Conservation (phyloP, 2,329 filamentous ascomycete genomes). For the Cercospora berteroae region DNA sequence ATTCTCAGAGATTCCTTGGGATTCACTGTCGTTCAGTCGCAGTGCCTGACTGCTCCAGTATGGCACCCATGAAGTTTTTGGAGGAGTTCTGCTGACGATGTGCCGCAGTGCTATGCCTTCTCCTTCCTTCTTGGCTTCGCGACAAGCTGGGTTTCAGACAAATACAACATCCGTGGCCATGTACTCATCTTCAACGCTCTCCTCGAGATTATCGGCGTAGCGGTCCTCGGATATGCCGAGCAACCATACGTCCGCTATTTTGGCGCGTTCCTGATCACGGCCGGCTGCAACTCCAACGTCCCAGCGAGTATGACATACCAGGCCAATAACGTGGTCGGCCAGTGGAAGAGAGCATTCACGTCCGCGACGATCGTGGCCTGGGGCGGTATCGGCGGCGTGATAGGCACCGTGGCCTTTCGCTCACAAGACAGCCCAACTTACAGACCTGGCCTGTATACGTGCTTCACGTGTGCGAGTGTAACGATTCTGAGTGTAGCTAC, state of each 20-base stretch:
- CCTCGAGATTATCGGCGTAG: conserved; percentile 62
- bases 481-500: conserved; percentile 10
- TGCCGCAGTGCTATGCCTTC: conserved; percentile 12
- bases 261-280: conserved; percentile 70
- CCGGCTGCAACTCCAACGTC: conserved; percentile 71
- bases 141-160: conserved; percentile 5
- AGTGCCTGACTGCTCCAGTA: conserved; percentile 66
- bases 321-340: conserved; percentile 82
- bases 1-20: conserved; percentile 65
- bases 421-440: conserved; percentile 13
- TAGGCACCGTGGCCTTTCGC: conserved; percentile 69
- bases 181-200: conserved; percentile 65
- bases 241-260: conserved; percentile 62
- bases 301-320: conserved; percentile 76
- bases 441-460: conserved; percentile 11
- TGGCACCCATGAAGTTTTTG: not conserved
- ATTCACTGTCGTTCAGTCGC: conserved; percentile 61
- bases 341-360: conserved; percentile 72
- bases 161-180: conserved; percentile 6
- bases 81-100: not conserved
- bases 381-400: conserved; percentile 73
- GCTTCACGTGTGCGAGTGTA: conserved; percentile 8
- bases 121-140: conserved; percentile 12
- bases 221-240: conserved; percentile 67
- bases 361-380: conserved; percentile 58